phyloP scores from a whole-genome alignment of 2,329 filamentous ascomycete genomes.

The Pyrenophora tritici-repentis region DNA sequence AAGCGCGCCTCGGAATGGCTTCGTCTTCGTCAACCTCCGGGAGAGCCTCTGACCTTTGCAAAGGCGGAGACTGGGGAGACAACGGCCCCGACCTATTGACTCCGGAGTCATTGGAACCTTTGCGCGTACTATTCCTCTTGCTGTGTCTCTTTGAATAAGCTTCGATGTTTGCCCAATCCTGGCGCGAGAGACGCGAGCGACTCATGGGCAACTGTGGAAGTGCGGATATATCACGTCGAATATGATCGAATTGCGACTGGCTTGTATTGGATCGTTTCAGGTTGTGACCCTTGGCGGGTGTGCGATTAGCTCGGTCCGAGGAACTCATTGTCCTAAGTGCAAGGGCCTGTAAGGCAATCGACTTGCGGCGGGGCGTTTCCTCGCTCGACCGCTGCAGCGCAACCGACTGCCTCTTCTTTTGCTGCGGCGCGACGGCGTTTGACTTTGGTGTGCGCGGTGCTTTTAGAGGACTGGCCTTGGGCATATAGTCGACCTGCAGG shows the following conservation, averaged over 20 bases:
- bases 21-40: slow-evolving; percentile 45
- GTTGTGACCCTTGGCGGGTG: slow-evolving; percentile 11
- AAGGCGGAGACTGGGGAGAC: slow-evolving; percentile 33
- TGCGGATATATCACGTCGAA: slow-evolving; percentile 37
- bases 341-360: slow-evolving; percentile 28
- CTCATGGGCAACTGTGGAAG: slow-evolving; percentile 38
- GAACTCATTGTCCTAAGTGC: slow-evolving; percentile 22
- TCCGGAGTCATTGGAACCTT: slow-evolving; percentile 21
- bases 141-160: slow-evolving; percentile 38
- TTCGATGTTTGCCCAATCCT: slow-evolving; percentile 44
- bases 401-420: slow-evolving; percentile 18
- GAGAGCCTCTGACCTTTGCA: slow-evolving; percentile 32
- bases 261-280: slow-evolving; percentile 19
- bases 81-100: slow-evolving; percentile 15
- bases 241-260: slow-evolving; percentile 32
- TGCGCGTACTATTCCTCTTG: slow-evolving; percentile 28
- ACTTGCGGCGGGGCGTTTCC: slow-evolving; percentile 32
- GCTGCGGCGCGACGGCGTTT: slow-evolving; percentile 14
- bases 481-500: slow-evolving; percentile 13
- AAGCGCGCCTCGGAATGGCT: slow-evolving; percentile 41
- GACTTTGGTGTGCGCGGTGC: slow-evolving; percentile 21
- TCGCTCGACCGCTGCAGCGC: slow-evolving; percentile 30
- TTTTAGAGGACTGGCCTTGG: slow-evolving; percentile 23
- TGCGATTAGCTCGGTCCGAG: slow-evolving; percentile 5
- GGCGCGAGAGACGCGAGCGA: slow-evolving; percentile 39